Evolutionary conservation across 2,329 filamentous ascomycete genomes (phyloP), one percentile per base, ranked within the genome.

Genomic region (Xylariaceae sp.): DNA sequence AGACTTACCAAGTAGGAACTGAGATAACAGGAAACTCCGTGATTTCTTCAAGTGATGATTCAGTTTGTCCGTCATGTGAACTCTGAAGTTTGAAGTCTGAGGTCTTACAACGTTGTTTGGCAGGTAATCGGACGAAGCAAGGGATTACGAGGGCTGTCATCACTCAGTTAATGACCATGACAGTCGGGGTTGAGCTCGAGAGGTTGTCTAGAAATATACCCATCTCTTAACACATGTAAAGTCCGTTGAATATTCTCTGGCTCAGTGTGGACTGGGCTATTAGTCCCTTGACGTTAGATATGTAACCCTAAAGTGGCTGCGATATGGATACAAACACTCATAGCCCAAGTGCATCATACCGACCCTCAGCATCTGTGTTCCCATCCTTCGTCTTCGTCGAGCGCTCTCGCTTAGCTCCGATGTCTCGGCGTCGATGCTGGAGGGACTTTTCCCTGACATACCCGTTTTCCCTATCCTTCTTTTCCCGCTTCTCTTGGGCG

Each of bases 311-410:
- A 37, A 4, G 5, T 16, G 14, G 12, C 32, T 37, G 32, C 14
- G 9, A 16, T 12, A n/a, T n/a, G 18, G n/a, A 44, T 26, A 16
- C 6, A 6, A 20, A 20, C 3, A 16, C 41, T 71, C 60, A 74
- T 44, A 74, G 57, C 6, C 72, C 72, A 52, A 73, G 58, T 21
- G 72, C 70, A 57, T 70, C 65, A 45, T 72, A 75, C 41, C 69
- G 66, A 18, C 66, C 65, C 42, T 63, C 61, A 40, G 60, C 50
- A 18, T 60, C 50, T 12, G 60, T 40, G 20, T 48, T 59, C 12
- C 43, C 32, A n/a, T 42, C 51, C 19, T 61, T 54, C 26, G 58
- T 42, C 44, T 61, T 64, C 20, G 58, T 55, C 29, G 55, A 61
- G 58, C 19, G 58, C 42, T 62, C 57, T 57, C 53, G 50, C 62